These are phyloP conservation scores for Neoboletus magnificus DNA, from an alignment of 768 basidiomycete species.

Conservation along the genomic window DNA sequence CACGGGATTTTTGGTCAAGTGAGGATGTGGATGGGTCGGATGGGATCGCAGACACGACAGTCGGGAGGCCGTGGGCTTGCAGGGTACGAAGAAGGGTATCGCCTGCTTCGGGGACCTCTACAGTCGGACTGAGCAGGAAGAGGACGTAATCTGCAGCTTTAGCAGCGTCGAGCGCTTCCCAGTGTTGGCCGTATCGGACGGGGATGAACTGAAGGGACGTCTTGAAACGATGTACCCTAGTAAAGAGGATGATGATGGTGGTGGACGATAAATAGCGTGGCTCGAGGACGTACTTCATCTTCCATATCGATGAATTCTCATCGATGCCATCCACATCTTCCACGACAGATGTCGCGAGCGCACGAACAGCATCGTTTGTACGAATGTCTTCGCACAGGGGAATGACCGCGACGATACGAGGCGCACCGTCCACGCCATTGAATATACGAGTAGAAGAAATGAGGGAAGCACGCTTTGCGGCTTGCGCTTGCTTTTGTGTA, in stretches of 20 bases:
- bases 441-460: constrained; percentile 76
- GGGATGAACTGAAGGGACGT: constrained; percentile 86
- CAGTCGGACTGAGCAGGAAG: constrained; percentile 72
- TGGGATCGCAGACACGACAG: constrained; percentile 72
- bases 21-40: constrained; percentile 43
- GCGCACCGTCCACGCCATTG: constrained; percentile 70
- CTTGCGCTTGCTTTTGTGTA: constrained; percentile 79
- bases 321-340: constrained; percentile 30
- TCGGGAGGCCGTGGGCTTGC: constrained; percentile 88
- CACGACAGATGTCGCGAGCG: constrained; percentile 60
- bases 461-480: constrained; percentile 64
- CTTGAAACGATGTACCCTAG: constrained; percentile 84
- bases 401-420: constrained; percentile 84
- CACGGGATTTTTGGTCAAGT: constrained; percentile 59
- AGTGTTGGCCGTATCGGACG: constrained; percentile 67
- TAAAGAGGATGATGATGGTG: neutral
- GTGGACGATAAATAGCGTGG: neutral
- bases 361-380: constrained; percentile 46
- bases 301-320: constrained; percentile 42
- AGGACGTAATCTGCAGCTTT: constrained; percentile 90
- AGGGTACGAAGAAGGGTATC: constrained; percentile 84
- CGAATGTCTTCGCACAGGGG: constrained; percentile 72
- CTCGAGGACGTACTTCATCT: constrained; percentile 51
- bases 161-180: constrained; percentile 78
- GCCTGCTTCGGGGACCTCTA: constrained; percentile 83